Conservation (phyloP, 352 stramenopile species). For the Phytophthora citrophthora region DNA sequence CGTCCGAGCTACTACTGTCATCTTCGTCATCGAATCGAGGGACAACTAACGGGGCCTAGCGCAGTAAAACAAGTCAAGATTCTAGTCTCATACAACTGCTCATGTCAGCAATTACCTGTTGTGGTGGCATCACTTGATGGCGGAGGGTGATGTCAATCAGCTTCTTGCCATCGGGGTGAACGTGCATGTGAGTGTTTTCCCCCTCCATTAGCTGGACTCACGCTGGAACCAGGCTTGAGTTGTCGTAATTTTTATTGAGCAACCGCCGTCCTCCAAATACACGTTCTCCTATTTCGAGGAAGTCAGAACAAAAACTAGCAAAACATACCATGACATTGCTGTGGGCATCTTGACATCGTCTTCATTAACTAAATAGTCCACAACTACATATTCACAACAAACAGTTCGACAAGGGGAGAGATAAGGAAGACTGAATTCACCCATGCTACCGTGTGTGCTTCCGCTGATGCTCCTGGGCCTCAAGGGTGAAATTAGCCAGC, state of each 20-base stretch:
- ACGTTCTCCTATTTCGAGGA: conserved; percentile 11
- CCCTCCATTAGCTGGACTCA: conserved; percentile 45
- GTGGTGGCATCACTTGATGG: conserved; percentile 13
- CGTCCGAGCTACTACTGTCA: conserved; percentile 57
- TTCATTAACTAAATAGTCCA: conserved; percentile 38
- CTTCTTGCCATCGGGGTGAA: conserved; percentile 52
- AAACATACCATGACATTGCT: conserved; percentile 9
- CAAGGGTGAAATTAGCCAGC: conserved; percentile 51
- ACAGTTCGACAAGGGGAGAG: conserved; percentile 7
- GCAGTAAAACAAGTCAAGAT: background rate
- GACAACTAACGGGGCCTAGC: conserved; percentile 53
- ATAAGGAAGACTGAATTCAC: conserved; percentile 1
- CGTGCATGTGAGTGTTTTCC: conserved; percentile 50
- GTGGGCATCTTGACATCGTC: conserved; percentile 11
- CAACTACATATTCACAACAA: conserved; percentile 22
- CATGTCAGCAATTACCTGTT: conserved; percentile 6
- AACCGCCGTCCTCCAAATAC: conserved; percentile 13
- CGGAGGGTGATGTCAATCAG: conserved; percentile 64
- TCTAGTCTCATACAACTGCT: too few relatives aligned
- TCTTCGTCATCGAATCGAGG: conserved; percentile 77
- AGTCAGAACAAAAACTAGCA: conserved; percentile 4
- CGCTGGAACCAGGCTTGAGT: background rate
- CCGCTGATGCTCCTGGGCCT: conserved; percentile 37
- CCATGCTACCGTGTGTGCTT: conserved; percentile 30
- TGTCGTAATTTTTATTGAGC: conserved; percentile 5